These are phyloP conservation scores for Colletotrichum somersetense DNA, from an alignment of 2,329 filamentous ascomycete species.

Conservation along the genomic window DNA sequence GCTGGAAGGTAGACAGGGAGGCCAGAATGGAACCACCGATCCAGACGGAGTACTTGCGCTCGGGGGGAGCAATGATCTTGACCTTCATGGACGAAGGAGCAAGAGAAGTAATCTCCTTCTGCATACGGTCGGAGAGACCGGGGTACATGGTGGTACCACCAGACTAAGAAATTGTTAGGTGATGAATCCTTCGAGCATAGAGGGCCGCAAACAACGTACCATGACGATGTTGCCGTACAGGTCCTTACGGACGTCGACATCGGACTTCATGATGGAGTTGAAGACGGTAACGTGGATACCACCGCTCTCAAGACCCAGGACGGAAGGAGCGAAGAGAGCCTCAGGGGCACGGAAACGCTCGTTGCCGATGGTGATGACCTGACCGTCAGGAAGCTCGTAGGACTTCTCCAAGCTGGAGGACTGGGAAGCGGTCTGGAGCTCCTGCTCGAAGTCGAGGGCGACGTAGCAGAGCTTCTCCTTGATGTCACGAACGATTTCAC, in stretches of 20 bases:
- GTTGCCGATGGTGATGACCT: conserved; percentile 99
- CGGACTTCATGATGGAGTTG: conserved; percentile 99
- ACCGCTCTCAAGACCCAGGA: conserved; percentile 97
- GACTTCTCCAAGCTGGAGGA: conserved; percentile 99
- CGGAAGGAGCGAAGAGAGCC: conserved; percentile 99
- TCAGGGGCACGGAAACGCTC: conserved; percentile 99
- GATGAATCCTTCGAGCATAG: neutral
- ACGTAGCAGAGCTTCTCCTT: conserved; percentile 99
- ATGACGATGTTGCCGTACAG: conserved; percentile 99
- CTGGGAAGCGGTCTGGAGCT: conserved; percentile 99
- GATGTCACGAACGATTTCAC: conserved; percentile 99
- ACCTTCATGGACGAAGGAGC: conserved; percentile 99
- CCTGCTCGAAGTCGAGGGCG: conserved; percentile 99
- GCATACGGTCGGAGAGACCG: conserved; percentile 99
- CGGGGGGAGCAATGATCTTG: conserved; percentile 99
- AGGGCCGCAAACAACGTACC: conserved; percentile 71
- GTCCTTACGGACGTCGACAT: conserved; percentile 99
- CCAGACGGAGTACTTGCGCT: conserved; percentile 99
- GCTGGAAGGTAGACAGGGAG: conserved; percentile 99
- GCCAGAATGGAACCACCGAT: conserved; percentile 99
- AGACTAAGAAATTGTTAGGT: conserved; percentile 73
- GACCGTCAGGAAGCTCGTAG: conserved; percentile 98
- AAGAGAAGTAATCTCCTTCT: conserved; percentile 99
- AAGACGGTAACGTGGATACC: conserved; percentile 99
- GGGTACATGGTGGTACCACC: conserved; percentile 99